Evolutionary conservation across 169 alveolate species (phyloP).

Genomic region (Plasmodium billcollinsi): DNA sequence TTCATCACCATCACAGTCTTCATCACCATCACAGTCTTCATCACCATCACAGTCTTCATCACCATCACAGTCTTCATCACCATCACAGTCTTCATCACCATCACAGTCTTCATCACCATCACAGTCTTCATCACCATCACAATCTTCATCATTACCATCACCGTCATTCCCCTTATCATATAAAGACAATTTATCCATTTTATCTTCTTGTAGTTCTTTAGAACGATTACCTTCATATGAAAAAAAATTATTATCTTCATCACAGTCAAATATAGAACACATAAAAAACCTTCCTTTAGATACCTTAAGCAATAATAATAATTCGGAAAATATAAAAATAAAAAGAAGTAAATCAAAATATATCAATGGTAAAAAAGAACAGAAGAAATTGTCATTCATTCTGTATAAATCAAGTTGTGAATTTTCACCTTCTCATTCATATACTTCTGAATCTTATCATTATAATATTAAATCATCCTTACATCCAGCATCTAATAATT

Average conservation of each 20-base stretch:
- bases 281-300: not conserved
- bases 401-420: not conserved
- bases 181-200: not conserved
- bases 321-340: not conserved
- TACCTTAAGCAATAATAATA: not conserved
- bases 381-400: not conserved
- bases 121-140: not conserved
- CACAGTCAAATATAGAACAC: no score
- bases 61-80: no score
- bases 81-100: no score
- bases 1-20: no score
- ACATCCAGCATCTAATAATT: constrained; percentile 4
- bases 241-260: no score
- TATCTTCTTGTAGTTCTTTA: not conserved
- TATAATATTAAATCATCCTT: not conserved
- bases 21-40: no score
- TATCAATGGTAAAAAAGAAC: not conserved
- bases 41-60: no score
- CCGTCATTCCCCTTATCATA: not conserved
- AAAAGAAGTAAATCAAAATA: not conserved
- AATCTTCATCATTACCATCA: not conserved
- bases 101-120: no score
- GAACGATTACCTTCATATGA: no score
- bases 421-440: not conserved
- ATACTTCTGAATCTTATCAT: not conserved